A percentile compares a stretch with the other conserved stretches of the same genome.
phyloP scores from a whole-genome alignment of 2,329 filamentous ascomycete species.

The Neospermospora avenae region DNA sequence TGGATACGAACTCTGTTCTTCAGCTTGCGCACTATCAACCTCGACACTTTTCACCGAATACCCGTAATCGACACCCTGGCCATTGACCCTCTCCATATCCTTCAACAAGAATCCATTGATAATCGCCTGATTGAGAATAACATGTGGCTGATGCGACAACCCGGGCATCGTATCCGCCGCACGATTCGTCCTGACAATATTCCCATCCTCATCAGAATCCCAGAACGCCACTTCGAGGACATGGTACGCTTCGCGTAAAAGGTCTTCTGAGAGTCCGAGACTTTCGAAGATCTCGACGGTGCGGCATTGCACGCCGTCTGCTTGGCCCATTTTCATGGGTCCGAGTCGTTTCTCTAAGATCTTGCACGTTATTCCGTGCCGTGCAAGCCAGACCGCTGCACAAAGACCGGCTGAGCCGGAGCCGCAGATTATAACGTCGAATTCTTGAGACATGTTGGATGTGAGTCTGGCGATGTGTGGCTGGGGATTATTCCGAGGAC shows the following conservation, averaged over 20 bases:
- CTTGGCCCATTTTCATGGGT: conserved; percentile 56
- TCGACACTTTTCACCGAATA: conserved; percentile 53
- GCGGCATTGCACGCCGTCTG: conserved; percentile 60
- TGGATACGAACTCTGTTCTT: conserved; percentile 52
- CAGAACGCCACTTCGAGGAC: conserved; percentile 59
- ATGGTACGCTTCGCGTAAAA: conserved; percentile 63
- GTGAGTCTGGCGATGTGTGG: background rate
- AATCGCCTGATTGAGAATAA: conserved; percentile 67
- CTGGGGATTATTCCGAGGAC: background rate
- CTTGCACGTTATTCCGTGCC: conserved; percentile 51
- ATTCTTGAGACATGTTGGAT: conserved; percentile 23
- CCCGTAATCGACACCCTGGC: conserved; percentile 55
- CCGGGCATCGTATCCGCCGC: conserved; percentile 61
- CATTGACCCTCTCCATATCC: conserved; percentile 51
- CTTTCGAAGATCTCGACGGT: conserved; percentile 62
- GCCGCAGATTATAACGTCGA: conserved; percentile 58
- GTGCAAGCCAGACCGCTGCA: conserved; percentile 58
- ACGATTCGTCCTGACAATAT: conserved; percentile 54
- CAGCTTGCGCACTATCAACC: conserved; percentile 47
- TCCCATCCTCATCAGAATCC: conserved; percentile 57
- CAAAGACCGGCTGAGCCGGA: conserved; percentile 60
- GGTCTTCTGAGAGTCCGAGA: conserved; percentile 54
- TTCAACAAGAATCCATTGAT: conserved; percentile 65
- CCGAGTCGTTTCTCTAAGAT: conserved; percentile 56
- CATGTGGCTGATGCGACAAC: conserved; percentile 59